Percentiles rank a stretch among this genome's conserved stretches.
These are phyloP conservation scores for Phytopythium sindhum DNA, from an alignment of 352 stramenopile genomes.

Conservation along the genomic window DNA sequence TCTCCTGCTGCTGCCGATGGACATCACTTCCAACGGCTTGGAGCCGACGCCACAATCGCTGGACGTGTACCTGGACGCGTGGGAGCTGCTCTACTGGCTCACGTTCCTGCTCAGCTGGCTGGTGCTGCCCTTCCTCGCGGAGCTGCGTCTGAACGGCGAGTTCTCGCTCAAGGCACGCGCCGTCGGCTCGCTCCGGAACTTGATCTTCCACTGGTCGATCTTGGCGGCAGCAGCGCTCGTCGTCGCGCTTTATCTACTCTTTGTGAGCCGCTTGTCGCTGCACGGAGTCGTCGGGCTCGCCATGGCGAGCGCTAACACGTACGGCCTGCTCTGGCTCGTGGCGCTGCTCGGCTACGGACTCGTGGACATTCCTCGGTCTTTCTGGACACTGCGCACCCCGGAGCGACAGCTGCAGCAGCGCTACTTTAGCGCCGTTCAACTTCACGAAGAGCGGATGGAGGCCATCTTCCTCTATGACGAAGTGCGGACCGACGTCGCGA, in stretches of 20 bases:
- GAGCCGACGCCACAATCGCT: background rate
- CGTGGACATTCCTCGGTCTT: conserved; percentile 44
- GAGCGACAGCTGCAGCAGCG: conserved; percentile 33
- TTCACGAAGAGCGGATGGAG: conserved; percentile 66
- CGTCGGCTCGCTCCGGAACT: conserved; percentile 25
- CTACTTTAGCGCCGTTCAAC: conserved; percentile 52
- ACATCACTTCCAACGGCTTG: conserved; percentile 43
- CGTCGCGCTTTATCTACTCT: conserved; percentile 48
- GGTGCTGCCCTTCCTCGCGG: conserved; percentile 53
- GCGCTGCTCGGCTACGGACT: conserved; percentile 61
- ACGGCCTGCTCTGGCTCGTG: conserved; percentile 62
- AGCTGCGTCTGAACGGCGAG: conserved; percentile 62
- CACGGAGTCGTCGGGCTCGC: conserved; percentile 43
- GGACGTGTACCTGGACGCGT: conserved; percentile 27
- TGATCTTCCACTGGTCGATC: conserved; percentile 63
- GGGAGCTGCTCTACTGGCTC: conserved; percentile 63
- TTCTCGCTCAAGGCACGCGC: conserved; percentile 42
- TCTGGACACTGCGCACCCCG: conserved; percentile 46
- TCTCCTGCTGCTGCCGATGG: conserved; percentile 57
- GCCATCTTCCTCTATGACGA: conserved; percentile 62
- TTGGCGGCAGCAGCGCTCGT: conserved; percentile 21
- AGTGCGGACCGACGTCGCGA: conserved; percentile 29
- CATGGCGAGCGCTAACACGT: conserved; percentile 66
- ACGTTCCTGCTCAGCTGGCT: conserved; percentile 68
- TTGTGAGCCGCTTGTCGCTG: conserved; percentile 54